These are phyloP conservation scores for Aschersonia sp. DNA, from an alignment of 2,329 filamentous ascomycete genomes.

Conservation along the genomic window DNA sequence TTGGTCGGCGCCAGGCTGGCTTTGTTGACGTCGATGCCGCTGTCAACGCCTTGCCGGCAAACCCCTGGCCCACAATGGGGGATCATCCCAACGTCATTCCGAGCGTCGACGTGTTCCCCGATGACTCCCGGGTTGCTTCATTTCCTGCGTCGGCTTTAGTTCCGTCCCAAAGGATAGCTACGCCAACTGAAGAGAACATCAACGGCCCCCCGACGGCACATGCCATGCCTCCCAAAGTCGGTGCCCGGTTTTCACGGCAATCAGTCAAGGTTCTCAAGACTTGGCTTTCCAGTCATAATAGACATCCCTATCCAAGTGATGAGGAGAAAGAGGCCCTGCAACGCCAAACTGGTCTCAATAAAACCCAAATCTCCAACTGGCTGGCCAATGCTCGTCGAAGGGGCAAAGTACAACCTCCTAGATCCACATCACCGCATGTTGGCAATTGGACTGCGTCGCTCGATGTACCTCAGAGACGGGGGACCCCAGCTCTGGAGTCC, in stretches of 20 bases:
- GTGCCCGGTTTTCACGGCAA: conserved; percentile 64
- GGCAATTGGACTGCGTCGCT: conserved; percentile 48
- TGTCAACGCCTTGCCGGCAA: conserved; percentile 24
- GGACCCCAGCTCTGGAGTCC: conserved; percentile 36
- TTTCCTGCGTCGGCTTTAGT: conserved; percentile 13
- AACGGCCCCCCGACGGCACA: conserved; percentile 11
- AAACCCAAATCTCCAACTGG: conserved; percentile 83
- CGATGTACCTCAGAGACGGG: conserved; percentile 53
- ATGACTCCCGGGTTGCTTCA: conserved; percentile 10
- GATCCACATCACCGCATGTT: conserved; percentile 55
- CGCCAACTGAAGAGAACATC: conserved; percentile 8
- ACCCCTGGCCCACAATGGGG: conserved; percentile 30
- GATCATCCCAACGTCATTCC: conserved; percentile 24
- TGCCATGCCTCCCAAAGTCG: conserved; percentile 42
- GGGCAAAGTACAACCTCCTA: conserved; percentile 58
- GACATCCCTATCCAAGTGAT: conserved; percentile 79
- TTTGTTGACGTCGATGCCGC: conserved; percentile 16
- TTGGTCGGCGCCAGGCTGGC: conserved; percentile 18
- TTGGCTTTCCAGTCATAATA: conserved; percentile 68
- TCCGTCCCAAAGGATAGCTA: conserved; percentile 10
- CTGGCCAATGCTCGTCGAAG: conserved; percentile 77
- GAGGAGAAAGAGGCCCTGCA: conserved; percentile 73
- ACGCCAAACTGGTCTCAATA: conserved; percentile 63
- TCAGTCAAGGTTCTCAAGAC: conserved; percentile 69
- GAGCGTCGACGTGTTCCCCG: conserved; percentile 11